Evolutionary conservation across 495 filamentous ascomycete species (phyloP).

Genomic region (Penicillium soppii): DNA sequence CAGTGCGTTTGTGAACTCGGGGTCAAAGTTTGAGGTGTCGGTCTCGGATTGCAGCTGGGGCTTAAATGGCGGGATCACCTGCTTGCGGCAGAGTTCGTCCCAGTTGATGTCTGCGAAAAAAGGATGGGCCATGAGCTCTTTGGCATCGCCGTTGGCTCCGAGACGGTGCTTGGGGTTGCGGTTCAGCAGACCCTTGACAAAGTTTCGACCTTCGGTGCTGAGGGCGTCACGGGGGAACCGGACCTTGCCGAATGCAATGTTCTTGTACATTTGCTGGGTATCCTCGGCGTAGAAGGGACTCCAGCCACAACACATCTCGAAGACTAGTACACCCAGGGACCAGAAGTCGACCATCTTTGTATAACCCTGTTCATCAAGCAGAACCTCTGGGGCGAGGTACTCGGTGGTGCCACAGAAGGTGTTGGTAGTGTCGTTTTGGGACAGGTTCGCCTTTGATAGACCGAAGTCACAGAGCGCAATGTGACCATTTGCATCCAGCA

Average conservation of each 20-base stretch:
- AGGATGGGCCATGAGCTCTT: slow-evolving; percentile 89
- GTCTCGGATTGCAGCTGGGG: slow-evolving; percentile 92
- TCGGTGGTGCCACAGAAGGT: slow-evolving; percentile 99
- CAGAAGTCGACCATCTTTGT: slow-evolving; percentile 99
- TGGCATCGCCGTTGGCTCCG: slow-evolving; percentile 86
- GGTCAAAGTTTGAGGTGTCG: slow-evolving; percentile 97
- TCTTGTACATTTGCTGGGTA: slow-evolving; percentile 99
- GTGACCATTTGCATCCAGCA: slow-evolving; percentile 81
- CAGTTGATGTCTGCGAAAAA: slow-evolving; percentile 96
- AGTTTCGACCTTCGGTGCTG: slow-evolving; percentile 90
- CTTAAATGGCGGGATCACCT: slow-evolving; percentile 97
- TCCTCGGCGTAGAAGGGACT: slow-evolving; percentile 98
- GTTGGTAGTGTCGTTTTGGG: slow-evolving; percentile 95
- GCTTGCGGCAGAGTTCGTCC: slow-evolving; percentile 79
- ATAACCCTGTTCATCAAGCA: slow-evolving; percentile 95
- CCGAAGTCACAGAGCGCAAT: slow-evolving; percentile 89
- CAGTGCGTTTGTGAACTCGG: slow-evolving; percentile 95
- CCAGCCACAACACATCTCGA: slow-evolving; percentile 99
- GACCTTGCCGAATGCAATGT: slow-evolving; percentile 98
- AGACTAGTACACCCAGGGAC: slow-evolving; percentile 95
- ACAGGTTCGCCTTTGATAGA: slow-evolving; percentile 93
- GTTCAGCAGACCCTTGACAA: slow-evolving; percentile 96
- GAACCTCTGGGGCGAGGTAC: slow-evolving; percentile 92
- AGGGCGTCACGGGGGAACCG: slow-evolving; percentile 93
- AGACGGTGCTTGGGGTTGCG: slow-evolving; percentile 94